Percentiles rank a stretch among this genome's conserved stretches.
These are phyloP conservation scores for Neurospora cerealis DNA, from an alignment of 495 filamentous ascomycete genomes.

Conservation along the genomic window DNA sequence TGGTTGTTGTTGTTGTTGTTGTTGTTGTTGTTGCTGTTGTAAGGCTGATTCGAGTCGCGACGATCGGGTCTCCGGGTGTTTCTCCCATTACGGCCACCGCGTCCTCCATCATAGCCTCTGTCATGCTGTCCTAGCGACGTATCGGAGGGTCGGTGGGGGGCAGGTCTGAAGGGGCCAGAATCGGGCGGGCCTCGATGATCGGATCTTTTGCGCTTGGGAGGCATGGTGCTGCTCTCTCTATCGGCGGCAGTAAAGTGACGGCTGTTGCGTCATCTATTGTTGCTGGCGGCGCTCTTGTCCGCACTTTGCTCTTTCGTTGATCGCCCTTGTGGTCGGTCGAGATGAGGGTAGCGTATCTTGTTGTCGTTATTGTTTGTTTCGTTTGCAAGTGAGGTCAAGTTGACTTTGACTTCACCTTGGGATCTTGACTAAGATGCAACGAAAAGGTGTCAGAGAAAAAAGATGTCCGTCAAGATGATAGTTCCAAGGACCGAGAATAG, in stretches of 20 bases:
- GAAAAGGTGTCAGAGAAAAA: background rate
- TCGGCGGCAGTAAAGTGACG: background rate
- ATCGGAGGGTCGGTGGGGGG: constrained; percentile 43
- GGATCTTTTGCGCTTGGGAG: constrained; percentile 45
- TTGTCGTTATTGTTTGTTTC: background rate
- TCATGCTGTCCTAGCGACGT: constrained; percentile 41
- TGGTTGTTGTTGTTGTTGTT: too few species aligned
- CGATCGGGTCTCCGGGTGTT: constrained; percentile 32
- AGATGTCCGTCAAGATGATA: background rate
- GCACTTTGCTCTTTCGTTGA: background rate
- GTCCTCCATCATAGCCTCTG: constrained; percentile 30
- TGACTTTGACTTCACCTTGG: background rate
- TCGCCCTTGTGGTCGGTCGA: background rate
- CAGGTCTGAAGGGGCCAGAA: constrained; percentile 32
- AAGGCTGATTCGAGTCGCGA: constrained; percentile 32
- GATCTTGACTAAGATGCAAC: background rate
- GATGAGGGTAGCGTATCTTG: background rate
- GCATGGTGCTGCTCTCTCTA: constrained; percentile 27
- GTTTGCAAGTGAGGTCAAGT: background rate
- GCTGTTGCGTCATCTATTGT: constrained; percentile 17
- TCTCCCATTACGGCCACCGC: constrained; percentile 27
- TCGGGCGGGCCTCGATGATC: constrained; percentile 33
- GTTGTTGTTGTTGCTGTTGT: background rate
- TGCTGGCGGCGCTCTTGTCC: background rate
- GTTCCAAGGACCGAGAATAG: background rate